phyloP scores from a whole-genome alignment of 1,139 yeast genomes.

The Suhomyces bokatorum region DNA sequence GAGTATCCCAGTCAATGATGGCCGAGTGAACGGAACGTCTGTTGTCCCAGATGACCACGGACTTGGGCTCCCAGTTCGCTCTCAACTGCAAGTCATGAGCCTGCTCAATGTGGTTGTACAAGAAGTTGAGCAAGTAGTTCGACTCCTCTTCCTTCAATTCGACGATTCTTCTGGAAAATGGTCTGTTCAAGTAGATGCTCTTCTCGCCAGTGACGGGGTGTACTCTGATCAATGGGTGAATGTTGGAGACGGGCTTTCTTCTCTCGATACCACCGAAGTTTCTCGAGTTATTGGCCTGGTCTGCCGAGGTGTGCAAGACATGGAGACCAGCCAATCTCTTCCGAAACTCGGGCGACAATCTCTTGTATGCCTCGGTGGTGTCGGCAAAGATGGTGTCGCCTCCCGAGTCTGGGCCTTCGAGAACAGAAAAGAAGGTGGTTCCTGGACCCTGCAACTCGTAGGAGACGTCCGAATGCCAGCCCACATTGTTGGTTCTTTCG shows the following conservation, averaged over 20 bases:
- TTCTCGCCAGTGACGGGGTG: conserved; percentile 60
- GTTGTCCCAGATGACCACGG: conserved; percentile 56
- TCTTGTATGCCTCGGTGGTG: conserved; percentile 29
- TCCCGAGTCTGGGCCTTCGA: conserved; percentile 43
- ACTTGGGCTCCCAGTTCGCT: conserved; percentile 57
- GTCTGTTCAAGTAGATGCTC: conserved; percentile 52
- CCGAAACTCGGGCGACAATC: conserved; percentile 29
- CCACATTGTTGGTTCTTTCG: conserved; percentile 29
- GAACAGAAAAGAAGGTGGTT: conserved; percentile 37
- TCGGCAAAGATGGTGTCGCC: conserved; percentile 39
- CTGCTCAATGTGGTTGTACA: conserved; percentile 47
- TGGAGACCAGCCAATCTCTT: conserved; percentile 28
- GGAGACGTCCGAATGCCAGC: conserved; percentile 46
- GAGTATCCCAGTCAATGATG: conserved; percentile 43
- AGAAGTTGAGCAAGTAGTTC: conserved; percentile 48
- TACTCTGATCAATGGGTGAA: conserved; percentile 57
- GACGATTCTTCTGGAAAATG: conserved; percentile 55
- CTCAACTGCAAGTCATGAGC: conserved; percentile 57
- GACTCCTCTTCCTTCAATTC: conserved; percentile 60
- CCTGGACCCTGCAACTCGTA: conserved; percentile 44
- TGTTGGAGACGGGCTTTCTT: conserved; percentile 43
- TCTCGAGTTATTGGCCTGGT: conserved; percentile 31
- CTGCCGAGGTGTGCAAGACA: conserved; percentile 29
- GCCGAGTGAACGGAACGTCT: conserved; percentile 47
- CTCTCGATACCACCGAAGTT: conserved; percentile 43